Evolutionary conservation across 345 rosid genomes (phyloP), one percentile per base, ranked within the genome.

Genomic region (Citrus hindsii): DNA sequence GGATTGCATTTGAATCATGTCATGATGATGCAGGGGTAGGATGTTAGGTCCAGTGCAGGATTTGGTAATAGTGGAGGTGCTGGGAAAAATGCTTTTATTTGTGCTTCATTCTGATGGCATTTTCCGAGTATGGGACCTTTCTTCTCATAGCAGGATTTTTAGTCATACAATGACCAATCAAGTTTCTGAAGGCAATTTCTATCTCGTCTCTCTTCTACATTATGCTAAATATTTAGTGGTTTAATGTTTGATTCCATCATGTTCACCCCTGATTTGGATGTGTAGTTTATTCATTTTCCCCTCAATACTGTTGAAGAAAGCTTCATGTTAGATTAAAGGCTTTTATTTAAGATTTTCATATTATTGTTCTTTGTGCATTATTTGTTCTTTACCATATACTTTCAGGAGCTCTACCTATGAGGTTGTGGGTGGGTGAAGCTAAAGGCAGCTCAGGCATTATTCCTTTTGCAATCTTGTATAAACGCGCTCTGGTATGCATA

Each of bases 81-180:
- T 80, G 74, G 97, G 91, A 46, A 85, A 76, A 81, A 78, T 73
- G 58, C 85, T 84, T 70, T 25, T 87, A 68, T 86, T 82, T 83
- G 93, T 85, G 79, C 95, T 92, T 84, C 93, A 96, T 84, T 83
- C 87, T 72, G 93, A 89, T 84, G 95, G 92, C 56, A 79, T 81
- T n/a, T 53, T 96, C 78, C 89, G 88, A 80, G 86, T 88, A 19
- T 96, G 99, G 99, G 94, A 96, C 78, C 71, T 90, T 77, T 79
- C 76, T 61, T 77, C 75, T 70, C 81, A 64, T 79, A 84, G 81
- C 84, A 92, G 79, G 83, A 70, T 96, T 75, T 83, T 94, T 67
- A 84, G 86, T 84, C 94, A 91, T 77, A 59, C 79, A 61, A 72
- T 91, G 78, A 77, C 84, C 72, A 79, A 74, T 79, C 89, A 85